Evolutionary conservation across 2,329 filamentous ascomycete genomes (phyloP).

Genomic region (Penicillium sp.): DNA sequence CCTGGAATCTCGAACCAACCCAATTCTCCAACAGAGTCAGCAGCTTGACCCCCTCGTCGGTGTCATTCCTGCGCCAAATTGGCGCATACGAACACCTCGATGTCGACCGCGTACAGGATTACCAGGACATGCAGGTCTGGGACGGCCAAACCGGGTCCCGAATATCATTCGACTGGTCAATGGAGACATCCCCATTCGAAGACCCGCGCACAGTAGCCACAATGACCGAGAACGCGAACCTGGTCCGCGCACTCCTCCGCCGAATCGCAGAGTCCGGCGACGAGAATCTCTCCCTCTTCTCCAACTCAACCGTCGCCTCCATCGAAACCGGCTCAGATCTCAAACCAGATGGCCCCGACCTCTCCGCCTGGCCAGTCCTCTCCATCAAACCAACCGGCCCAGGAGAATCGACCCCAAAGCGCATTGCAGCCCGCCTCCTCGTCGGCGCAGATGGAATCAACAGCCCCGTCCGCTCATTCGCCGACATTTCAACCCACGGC

Average conservation of each 20-base stretch:
- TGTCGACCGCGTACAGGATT: conserved; percentile 73
- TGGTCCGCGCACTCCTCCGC: conserved; percentile 74
- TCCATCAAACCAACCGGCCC: conserved; percentile 61
- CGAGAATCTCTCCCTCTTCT: conserved; percentile 65
- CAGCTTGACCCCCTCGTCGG: conserved; percentile 86
- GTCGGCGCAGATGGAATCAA: conserved; percentile 95
- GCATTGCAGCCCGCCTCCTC: conserved; percentile 77
- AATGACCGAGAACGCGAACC: conserved; percentile 94
- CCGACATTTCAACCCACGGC: conserved; percentile 78
- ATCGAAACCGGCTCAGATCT: conserved; percentile 70
- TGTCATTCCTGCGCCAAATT: conserved; percentile 77
- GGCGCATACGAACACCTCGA: conserved; percentile 83
- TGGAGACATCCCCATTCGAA: conserved; percentile 48
- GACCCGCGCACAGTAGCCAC: conserved; percentile 73
- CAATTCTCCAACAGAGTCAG: conserved; percentile 93
- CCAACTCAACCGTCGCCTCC: conserved; percentile 74
- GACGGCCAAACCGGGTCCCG: conserved; percentile 85
- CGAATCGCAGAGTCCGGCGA: conserved; percentile 68
- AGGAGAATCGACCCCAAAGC: conserved; percentile 40
- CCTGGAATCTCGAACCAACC: conserved; percentile 66
- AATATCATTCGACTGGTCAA: conserved; percentile 82
- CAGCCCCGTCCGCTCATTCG: conserved; percentile 87
- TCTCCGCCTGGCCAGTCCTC: conserved; percentile 86
- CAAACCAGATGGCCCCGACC: conserved; percentile 67
- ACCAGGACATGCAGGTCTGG: conserved; percentile 98